Base-by-base conservation (phyloP, 371 early-diverging fungal species). In the Rhizopus stolonifer region DNA sequence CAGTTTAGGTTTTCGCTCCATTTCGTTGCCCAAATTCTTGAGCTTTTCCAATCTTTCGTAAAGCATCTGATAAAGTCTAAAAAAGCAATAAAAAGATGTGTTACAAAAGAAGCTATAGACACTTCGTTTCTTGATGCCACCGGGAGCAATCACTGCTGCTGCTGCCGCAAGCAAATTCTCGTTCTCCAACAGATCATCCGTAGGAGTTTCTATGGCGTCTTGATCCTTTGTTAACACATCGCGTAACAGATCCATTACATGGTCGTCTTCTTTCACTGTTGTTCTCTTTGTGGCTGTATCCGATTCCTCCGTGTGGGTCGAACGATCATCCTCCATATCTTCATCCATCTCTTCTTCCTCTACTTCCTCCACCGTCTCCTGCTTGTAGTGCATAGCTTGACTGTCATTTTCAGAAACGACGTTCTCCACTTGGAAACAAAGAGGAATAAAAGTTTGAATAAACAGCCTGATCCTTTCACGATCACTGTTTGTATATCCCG, bases 61-160 rank as follows among this genome's bases (percentile, higher is more conserved):
- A 6, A 93, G 63, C 46, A 90, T 77, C 83, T 92, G 86, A 56
- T 89, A 91, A 40, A 92, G 84, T 40, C 97, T 72, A 72, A 97
- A 86, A 60, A 98, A 93, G 40, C 85, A 87, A 64, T 91, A 98
- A 52, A 89, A 89, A 21, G 67, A 69, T 25, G 79, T 87, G 61
- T 96, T 93, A 18, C 83, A 85, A 67, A 87, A 86, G 54, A 89
- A 80, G 51, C 75, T 82, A 54, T 75, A 77, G 2, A 71, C 38
- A 1, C 65, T 61, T 43, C 82, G 67, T 56, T 77, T 67, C 19
- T 63, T 64, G 2, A 66, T 39, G 10, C 60, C 66, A 2, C 61
- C 63, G 7, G 74, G 77, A 39, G 81, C 72, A 47, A 78, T 77
- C 38, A 70, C 72, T 47, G 69, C 72, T 0, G 80, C 80, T 18